Base-by-base conservation (phyloP, 306 rosid genomes). In the Vicia sativa region DNA sequence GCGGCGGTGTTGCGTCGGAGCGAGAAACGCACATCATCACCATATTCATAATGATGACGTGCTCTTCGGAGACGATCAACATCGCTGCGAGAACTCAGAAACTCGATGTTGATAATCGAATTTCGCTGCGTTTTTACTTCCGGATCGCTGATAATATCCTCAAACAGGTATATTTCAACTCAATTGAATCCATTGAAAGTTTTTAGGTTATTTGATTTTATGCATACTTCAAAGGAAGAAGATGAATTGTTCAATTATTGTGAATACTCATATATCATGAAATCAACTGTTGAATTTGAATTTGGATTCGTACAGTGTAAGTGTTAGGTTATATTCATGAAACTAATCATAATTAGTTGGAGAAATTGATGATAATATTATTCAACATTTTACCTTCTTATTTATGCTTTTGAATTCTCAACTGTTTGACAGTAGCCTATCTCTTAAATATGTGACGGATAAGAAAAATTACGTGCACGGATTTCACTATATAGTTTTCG, bases 71-170 rank as follows among this genome's bases (percentile, higher is more conserved):
- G n/a, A 65, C 79, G 39, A 83, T 92, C 50, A 83, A 87, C 89
- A 80, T 92, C 69, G 89, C 95, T 37, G 91, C 85, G 2, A 71
- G 79, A 52, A 83, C 98, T 49, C 95, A 79, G 81, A 80, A 78
- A 46, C 81, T 87, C 41, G 87, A 74, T 60, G 96, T 92, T 35
- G 96, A 92, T 39, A 81, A 92, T 62, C 84, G 95, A 55, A 84
- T 92, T 73, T 67, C 98, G 9, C 85, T 92, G 18, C 92, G 92
- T 11, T 87, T 82, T 39, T 92, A 92, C 84, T 76, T 56, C 42
- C 84, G 98, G 79, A 87, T 92, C 74, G 92, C 98, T 4, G 91
- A 92, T 65, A 92, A 83, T 75, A 69, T 92, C 53, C 91, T 89
- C 80, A 82, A 76, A 78, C 98, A 92, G 98, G 98, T 92, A 14